Conservation (phyloP, 164 flowering plant genomes). For the Euptelea pleiosperma region DNA sequence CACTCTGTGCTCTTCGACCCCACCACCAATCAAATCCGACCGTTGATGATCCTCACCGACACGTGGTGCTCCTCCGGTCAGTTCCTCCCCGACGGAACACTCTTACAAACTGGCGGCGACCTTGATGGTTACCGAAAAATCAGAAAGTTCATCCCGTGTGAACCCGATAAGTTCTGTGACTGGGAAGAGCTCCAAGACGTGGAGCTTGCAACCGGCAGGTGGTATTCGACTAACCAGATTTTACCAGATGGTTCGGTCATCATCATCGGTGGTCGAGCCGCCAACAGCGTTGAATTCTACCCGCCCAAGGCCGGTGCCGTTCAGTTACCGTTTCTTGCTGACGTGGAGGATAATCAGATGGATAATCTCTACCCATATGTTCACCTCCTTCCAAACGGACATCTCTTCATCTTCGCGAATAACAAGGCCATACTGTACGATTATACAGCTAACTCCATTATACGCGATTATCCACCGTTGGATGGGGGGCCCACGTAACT, state of each 20-base stretch:
- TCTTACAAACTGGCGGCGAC: conserved; percentile 86
- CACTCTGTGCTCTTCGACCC: conserved; percentile 72
- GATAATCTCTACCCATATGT: conserved; percentile 85
- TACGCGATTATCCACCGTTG: conserved; percentile 48
- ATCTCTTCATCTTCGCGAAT: conserved; percentile 82
- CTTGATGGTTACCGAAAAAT: conserved; percentile 55
- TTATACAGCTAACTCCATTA: conserved; percentile 23
- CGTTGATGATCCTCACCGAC: conserved; percentile 76
- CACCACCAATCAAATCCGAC: conserved; percentile 52
- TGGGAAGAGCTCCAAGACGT: conserved; percentile 39
- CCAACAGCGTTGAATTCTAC: conserved; percentile 51
- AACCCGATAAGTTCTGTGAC: conserved; percentile 29
- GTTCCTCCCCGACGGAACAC: conserved; percentile 80
- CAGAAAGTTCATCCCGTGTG: conserved; percentile 47
- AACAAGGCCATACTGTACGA: conserved; percentile 58
- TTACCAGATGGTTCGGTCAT: conserved; percentile 44
- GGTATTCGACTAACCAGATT: conserved; percentile 53
- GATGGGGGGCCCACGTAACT: conserved; percentile 77
- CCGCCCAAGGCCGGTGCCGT: conserved; percentile 51
- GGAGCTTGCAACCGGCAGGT: conserved; percentile 24
- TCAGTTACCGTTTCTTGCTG: conserved; percentile 52
- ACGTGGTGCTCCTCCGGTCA: conserved; percentile 98
- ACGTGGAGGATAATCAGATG: conserved; percentile 57
- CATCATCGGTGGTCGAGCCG: conserved; percentile 38
- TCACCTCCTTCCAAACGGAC: conserved; percentile 77